A percentile compares a stretch with the other conserved stretches of the same genome.
phyloP scores from a whole-genome alignment of 768 basidiomycete species.

The Termitomyces sp. region DNA sequence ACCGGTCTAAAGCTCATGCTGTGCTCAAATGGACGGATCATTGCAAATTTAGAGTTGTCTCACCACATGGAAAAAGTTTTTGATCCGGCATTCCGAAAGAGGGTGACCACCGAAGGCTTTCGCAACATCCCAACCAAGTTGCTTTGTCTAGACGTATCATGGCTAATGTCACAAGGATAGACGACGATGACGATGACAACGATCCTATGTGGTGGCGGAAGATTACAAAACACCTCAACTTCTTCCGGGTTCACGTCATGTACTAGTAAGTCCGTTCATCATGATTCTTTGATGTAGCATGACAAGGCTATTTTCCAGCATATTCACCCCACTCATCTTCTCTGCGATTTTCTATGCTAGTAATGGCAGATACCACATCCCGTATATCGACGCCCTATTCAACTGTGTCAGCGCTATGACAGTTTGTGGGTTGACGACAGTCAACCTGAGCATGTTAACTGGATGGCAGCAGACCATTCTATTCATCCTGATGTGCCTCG shows the following conservation, averaged over 20 bases:
- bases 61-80: no score
- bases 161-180: background rate
- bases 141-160: background rate
- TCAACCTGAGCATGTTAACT: slow-evolving; percentile 65
- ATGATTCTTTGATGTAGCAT: slow-evolving; percentile 4
- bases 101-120: background rate
- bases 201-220: slow-evolving; percentile 19
- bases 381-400: slow-evolving; percentile 77
- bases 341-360: slow-evolving; percentile 79
- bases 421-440: slow-evolving; percentile 68
- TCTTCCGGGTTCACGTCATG: slow-evolving; percentile 57
- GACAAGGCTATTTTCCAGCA: slow-evolving; percentile 36
- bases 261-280: slow-evolving; percentile 43
- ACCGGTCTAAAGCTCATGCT: no score
- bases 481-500: slow-evolving; percentile 75
- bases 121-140: background rate
- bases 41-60: no score
- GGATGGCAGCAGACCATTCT: slow-evolving; percentile 64
- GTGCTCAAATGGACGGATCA: no score
- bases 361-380: slow-evolving; percentile 66
- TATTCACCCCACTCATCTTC: slow-evolving; percentile 71
- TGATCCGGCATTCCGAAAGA: background rate
- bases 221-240: slow-evolving; percentile 51
- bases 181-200: slow-evolving; percentile 9
- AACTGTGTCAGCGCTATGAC: slow-evolving; percentile 74